Base-by-base conservation (phyloP, 164 flowering plant species). In the Taxillus chinensis region DNA sequence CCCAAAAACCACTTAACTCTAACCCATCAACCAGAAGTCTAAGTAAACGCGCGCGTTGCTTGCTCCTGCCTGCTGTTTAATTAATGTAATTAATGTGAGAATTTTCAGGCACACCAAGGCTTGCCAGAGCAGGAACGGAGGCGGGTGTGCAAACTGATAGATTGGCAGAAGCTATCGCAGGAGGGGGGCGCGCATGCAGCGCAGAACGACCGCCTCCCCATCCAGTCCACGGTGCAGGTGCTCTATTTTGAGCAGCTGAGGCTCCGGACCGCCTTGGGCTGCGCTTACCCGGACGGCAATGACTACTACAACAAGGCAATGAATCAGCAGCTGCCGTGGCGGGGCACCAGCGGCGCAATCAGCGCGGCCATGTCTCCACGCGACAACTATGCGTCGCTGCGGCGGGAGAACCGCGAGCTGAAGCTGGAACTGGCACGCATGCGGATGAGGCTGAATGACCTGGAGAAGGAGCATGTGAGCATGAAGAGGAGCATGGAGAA, bases 151-250 rank as follows among this genome's bases (percentile, higher is more conserved):
- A 86, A 90, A 71, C 70, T 88, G 67, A 87, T 93, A 16, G 97
- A 93, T 70, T 90, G 86, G 73, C 99, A 93, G 63, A 93, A 88
- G 82, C 91, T 93, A 50, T 80, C 97, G 40, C 90, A 76, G 62
- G 99, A 93, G 75, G 97, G 95, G 39, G 96, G 96, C 12, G 87
- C 96, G 39, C 96, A 90, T 70, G 98, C 98, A 46, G 99, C 96
- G 41, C 92, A 90, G 66, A 92, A 92, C 65, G 98, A 92, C 72
- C 89, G 98, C 58, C 96, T 92, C 45, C 92, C 98, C 0, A 80
- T 92, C 55, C 98, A 92, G 61, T 81, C 96, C 4, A 83, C 88
- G 11, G 93, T 92, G 54, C 96, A 92, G 75, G 98, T 92, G 38
- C 96, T 92, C 41, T 92, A 92, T 63, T 81, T 82, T 68, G 98